Evolutionary conservation across 1,284 basidiomycete species (phyloP).

Genomic region (Cryptococcus neoformans): DNA sequence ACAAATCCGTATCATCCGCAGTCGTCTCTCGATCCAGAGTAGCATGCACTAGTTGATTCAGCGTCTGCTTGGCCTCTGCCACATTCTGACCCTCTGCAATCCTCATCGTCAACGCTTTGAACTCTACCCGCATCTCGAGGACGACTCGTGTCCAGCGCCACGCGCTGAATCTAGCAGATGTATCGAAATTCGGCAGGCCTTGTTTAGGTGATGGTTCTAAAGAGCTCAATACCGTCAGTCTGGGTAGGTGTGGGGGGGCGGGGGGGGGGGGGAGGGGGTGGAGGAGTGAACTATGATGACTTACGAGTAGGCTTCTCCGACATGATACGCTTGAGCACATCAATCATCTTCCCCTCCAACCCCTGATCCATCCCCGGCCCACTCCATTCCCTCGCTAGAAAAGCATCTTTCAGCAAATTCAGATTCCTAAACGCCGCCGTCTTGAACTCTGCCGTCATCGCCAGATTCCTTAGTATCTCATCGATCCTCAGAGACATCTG

Average conservation of each 20-base stretch:
- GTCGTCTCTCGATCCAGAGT: conserved; percentile 36
- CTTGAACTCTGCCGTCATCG: conserved; percentile 42
- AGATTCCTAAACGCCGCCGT: conserved; percentile 46
- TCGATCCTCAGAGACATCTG: conserved; percentile 22
- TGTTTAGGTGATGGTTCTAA: conserved; percentile 7
- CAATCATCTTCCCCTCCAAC: conserved; percentile 44
- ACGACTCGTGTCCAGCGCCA: conserved; percentile 47
- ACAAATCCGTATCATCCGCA: conserved; percentile 42
- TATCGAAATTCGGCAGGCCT: conserved; percentile 24
- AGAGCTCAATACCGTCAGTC: neutral
- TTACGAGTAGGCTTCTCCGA: conserved; percentile 32
- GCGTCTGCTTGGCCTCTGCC: conserved; percentile 29
- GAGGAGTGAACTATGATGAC: too few relatives aligned
- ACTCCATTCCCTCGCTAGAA: conserved; percentile 44
- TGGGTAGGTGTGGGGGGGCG: neutral
- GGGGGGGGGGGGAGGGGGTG: too few relatives aligned
- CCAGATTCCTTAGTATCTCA: conserved; percentile 27
- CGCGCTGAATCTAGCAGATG: conserved; percentile 32
- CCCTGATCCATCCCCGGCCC: conserved; percentile 26
- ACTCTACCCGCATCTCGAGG: conserved; percentile 46
- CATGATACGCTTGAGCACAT: conserved; percentile 46
- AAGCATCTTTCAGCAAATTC: conserved; percentile 45
- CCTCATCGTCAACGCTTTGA: conserved; percentile 40
- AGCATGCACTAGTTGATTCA: conserved; percentile 31
- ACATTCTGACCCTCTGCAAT: conserved; percentile 35